Evolutionary conservation across 192 early-diverging fungal genomes (phyloP).

Genomic region (Entophlyctis luteolus): DNA sequence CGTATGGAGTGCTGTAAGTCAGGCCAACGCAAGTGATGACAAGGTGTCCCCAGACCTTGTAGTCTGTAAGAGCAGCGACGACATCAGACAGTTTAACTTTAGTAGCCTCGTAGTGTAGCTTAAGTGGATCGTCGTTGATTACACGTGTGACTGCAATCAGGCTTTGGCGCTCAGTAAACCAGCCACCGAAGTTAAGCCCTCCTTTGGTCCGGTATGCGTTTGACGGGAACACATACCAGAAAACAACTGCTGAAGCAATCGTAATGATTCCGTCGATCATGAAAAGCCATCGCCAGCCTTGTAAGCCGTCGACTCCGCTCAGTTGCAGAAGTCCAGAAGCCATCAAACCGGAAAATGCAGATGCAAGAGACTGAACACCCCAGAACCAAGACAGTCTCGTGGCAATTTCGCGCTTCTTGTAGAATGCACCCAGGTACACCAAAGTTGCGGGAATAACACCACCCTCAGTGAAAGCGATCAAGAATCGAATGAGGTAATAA

Average conservation of each 20-base stretch:
- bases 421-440: conserved; percentile 23
- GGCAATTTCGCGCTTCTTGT: conserved; percentile 18
- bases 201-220: conserved; percentile 29
- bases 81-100: conserved; percentile 19
- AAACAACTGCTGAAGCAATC: conserved; percentile 42
- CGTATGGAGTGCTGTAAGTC: conserved; percentile 9
- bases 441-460: conserved; percentile 27
- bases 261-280: conserved; percentile 59
- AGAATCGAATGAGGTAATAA: conserved; percentile 7
- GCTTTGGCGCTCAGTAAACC: conserved; percentile 45
- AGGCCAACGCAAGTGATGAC: conserved; percentile 19
- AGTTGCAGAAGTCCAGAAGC: conserved; percentile 56
- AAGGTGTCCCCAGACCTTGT: conserved; percentile 28
- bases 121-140: conserved; percentile 56
- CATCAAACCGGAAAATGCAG: conserved; percentile 51
- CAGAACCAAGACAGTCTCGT: conserved; percentile 23
- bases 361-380: conserved; percentile 35
- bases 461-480: conserved; percentile 24
- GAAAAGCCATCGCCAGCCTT: conserved; percentile 69
- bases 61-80: conserved; percentile 23
- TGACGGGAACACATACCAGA: conserved; percentile 59
- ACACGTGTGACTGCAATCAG: conserved; percentile 58
- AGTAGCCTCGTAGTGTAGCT: conserved; percentile 25
- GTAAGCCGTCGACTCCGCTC: conserved; percentile 46
- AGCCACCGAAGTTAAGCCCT: conserved; percentile 11